A percentile compares a stretch with the other conserved stretches of the same genome.
These are phyloP conservation scores for Arabidopsis hybrid DNA, from an alignment of 441 rosid species.

Conservation along the genomic window DNA sequence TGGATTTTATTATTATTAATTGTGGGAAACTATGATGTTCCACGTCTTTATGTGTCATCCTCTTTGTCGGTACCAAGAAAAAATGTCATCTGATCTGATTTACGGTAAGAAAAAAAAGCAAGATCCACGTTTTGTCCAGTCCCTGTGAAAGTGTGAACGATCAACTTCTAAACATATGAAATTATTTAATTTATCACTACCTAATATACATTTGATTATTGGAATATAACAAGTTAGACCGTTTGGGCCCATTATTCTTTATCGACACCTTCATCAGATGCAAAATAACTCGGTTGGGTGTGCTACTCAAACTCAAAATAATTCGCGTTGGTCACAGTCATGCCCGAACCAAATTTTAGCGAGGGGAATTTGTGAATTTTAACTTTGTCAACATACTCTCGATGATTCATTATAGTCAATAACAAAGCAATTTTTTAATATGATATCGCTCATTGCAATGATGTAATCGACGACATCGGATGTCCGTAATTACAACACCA, in stretches of 20 bases:
- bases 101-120: slow-evolving; percentile 7
- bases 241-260: background rate
- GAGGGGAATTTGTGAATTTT: too few species aligned
- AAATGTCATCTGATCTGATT: background rate
- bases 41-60: slow-evolving; percentile 34
- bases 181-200: too few species aligned
- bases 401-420: too few species aligned
- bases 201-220: too few species aligned
- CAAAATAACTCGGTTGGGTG: background rate
- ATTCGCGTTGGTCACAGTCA: too few species aligned
- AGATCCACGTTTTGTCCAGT: background rate
- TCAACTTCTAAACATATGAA: background rate
- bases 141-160: background rate
- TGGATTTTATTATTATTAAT: slow-evolving; percentile 2
- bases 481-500: too few species aligned
- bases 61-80: slow-evolving; percentile 26
- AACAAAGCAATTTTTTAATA: slow-evolving; percentile 2
- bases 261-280: background rate
- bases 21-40: slow-evolving; percentile 19
- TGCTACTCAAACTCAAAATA: background rate
- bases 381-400: too few species aligned
- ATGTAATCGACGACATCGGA: too few species aligned
- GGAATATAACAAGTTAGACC: background rate
- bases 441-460: too few species aligned
- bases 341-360: background rate